phyloP scores from a whole-genome alignment of 768 basidiomycete genomes.

The Suillus fuscotomentosus region DNA sequence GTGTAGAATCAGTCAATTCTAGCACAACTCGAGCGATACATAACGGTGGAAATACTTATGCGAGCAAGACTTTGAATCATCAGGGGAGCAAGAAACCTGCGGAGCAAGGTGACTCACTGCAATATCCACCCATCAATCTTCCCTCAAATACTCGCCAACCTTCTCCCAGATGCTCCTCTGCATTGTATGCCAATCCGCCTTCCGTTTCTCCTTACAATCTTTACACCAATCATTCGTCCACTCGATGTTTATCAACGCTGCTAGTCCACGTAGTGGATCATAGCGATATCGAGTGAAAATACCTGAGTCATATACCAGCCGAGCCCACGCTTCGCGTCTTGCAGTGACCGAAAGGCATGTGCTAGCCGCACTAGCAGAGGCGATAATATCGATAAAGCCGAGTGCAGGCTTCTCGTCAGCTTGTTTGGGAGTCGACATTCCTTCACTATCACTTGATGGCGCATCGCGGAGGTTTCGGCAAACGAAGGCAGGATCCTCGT shows the following conservation, averaged over 20 bases:
- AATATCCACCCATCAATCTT: not conserved
- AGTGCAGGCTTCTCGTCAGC: not conserved
- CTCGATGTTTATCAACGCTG: constrained; percentile 25
- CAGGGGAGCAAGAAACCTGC: not conserved
- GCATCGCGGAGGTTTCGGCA: not conserved
- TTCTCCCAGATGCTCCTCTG: not conserved
- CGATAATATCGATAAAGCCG: constrained; percentile 2
- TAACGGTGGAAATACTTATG: not conserved
- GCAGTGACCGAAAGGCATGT: not conserved
- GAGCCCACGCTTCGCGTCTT: constrained; percentile 6
- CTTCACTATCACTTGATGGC: not conserved
- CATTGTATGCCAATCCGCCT: not conserved
- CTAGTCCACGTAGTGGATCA: constrained; percentile 37
- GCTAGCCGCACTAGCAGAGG: constrained; percentile 12
- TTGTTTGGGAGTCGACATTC: too few relatives aligned
- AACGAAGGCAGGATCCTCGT: not conserved
- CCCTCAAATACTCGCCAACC: not conserved
- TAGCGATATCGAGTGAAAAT: constrained; percentile 27
- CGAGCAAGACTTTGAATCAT: not conserved
- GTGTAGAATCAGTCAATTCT: not conserved
- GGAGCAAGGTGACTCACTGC: not conserved
- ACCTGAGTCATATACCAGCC: constrained; percentile 16
- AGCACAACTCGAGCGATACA: not conserved
- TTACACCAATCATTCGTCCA: constrained; percentile 31
- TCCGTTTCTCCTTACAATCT: constrained; percentile 28